Evolutionary conservation across 306 rosid genomes (phyloP).

Genomic region (Sesbania bispinosa): DNA sequence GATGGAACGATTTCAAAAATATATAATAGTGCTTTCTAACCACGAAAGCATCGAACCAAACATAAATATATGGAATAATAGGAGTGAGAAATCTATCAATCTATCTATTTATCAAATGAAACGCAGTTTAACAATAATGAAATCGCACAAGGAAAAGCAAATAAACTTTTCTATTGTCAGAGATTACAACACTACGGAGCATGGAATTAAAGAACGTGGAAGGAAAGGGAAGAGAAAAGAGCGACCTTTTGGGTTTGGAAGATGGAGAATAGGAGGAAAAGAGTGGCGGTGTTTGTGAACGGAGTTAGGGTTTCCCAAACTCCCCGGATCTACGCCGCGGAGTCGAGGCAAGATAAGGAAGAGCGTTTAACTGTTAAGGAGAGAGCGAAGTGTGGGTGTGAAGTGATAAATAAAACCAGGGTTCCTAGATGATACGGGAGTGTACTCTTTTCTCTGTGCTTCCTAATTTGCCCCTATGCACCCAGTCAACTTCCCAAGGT

Average conservation of each 20-base stretch:
- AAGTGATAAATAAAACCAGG: constrained; percentile 3
- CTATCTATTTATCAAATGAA: background rate
- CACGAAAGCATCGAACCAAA: background rate
- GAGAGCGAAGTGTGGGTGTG: background rate
- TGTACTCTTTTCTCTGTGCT: background rate
- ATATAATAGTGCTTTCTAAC: background rate
- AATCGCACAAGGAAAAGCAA: background rate
- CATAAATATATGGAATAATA: background rate
- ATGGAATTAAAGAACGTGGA: too few relatives aligned
- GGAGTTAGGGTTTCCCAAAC: constrained; percentile 57
- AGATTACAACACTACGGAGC: too few relatives aligned
- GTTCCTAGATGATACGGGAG: background rate
- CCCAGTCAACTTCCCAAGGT: background rate
- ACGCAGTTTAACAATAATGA: background rate
- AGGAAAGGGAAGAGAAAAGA: too few relatives aligned
- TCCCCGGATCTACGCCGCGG: constrained; percentile 85
- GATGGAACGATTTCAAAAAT: background rate
- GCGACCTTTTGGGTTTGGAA: constrained; percentile 25
- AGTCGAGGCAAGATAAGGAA: constrained; percentile 33
- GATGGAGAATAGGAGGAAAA: background rate
- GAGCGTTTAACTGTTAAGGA: background rate
- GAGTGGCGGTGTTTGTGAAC: background rate
- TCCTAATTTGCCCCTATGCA: constrained; percentile 27
- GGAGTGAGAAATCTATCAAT: too few relatives aligned
- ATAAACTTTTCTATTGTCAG: background rate